Conservation (phyloP, 2,329 filamentous ascomycete species). For the Fonsecaea pedrosoi region DNA sequence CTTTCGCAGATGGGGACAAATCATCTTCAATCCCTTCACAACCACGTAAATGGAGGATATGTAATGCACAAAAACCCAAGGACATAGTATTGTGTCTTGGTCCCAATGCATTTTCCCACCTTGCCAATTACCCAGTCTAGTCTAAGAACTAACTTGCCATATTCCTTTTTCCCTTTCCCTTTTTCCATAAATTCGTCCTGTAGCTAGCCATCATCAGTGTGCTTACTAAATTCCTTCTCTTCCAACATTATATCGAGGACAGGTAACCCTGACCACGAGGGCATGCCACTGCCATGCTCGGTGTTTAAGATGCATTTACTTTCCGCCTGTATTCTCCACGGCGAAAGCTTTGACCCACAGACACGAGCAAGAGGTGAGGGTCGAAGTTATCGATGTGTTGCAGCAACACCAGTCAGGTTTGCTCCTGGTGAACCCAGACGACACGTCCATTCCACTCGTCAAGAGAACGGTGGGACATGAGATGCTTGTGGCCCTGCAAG, state of each 20-base stretch:
- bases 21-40: not conserved
- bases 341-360: not conserved
- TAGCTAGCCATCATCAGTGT: no score
- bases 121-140: no score
- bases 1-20: not conserved
- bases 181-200: no score
- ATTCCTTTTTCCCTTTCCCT: no score
- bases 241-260: no score
- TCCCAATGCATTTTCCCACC: no score
- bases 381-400: not conserved
- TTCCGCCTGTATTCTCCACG: not conserved
- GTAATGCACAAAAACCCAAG: not conserved
- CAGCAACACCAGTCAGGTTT: not conserved
- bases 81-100: not conserved
- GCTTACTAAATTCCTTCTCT: no score
- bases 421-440: not conserved
- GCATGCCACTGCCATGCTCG: no score
- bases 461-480: not conserved
- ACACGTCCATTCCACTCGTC: not conserved
- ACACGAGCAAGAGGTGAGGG: not conserved
- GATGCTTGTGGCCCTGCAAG: not conserved
- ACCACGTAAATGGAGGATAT: not conserved
- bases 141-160: no score
- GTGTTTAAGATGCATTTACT: not conserved
- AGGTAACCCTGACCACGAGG: no score